These are phyloP conservation scores for Colletotrichum sansevieriae DNA, from an alignment of 2,329 filamentous ascomycete species.

Conservation along the genomic window DNA sequence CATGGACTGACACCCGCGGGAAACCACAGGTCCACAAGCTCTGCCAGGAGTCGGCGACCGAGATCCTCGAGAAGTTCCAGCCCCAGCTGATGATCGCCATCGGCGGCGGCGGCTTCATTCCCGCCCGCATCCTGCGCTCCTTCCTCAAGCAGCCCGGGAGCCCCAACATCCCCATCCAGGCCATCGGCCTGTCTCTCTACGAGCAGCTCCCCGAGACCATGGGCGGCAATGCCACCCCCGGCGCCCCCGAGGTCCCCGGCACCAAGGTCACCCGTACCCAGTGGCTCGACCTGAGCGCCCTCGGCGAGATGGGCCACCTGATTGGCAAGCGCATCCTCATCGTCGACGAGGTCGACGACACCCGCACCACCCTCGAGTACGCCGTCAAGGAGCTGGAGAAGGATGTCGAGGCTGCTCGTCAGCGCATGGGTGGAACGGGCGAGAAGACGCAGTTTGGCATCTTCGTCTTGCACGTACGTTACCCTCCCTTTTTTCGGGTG, in stretches of 20 bases:
- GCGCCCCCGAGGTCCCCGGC: constrained; percentile 80
- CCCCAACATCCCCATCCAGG: constrained; percentile 98
- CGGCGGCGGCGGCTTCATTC: constrained; percentile 96
- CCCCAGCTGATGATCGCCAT: constrained; percentile 99
- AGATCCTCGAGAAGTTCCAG: constrained; percentile 86
- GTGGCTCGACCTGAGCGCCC: constrained; percentile 91
- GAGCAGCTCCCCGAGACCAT: constrained; percentile 77
- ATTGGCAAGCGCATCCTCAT: constrained; percentile 93
- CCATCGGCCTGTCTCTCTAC: constrained; percentile 97
- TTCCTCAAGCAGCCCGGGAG: constrained; percentile 91
- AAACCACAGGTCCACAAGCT: constrained; percentile 88
- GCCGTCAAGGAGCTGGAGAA: constrained; percentile 94
- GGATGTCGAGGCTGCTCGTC: constrained; percentile 86
- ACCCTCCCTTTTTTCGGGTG: background rate
- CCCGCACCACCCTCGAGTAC: constrained; percentile 92
- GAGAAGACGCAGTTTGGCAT: constrained; percentile 89
- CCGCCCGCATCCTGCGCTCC: constrained; percentile 94
- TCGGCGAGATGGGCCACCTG: constrained; percentile 87
- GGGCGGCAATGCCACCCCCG: constrained; percentile 61
- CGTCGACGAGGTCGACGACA: constrained; percentile 96
- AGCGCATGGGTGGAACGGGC: constrained; percentile 74
- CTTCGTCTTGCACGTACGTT: constrained; percentile 90
- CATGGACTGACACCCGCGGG: constrained; percentile 1
- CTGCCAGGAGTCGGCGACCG: constrained; percentile 86
- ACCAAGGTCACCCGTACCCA: constrained; percentile 98